Evolutionary conservation across 2,329 filamentous ascomycete genomes (phyloP).

Genomic region (Penicillium sp.): DNA sequence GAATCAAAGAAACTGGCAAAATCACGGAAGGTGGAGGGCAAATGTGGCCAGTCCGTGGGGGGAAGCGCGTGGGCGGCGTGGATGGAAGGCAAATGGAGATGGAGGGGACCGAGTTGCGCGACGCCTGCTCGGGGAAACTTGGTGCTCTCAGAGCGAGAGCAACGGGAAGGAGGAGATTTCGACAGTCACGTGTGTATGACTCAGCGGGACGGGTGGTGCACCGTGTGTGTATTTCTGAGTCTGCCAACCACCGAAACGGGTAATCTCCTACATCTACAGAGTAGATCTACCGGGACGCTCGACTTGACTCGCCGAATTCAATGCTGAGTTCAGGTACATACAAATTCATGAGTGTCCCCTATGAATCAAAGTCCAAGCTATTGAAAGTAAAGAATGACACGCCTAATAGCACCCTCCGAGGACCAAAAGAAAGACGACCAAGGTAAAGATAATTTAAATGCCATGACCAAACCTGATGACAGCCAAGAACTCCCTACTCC

Average conservation of each 20-base stretch:
- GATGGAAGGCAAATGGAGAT: constrained; percentile 36
- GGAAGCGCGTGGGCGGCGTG: constrained; percentile 29
- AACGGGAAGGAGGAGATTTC: constrained; percentile 35
- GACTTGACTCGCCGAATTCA: too few relatives aligned
- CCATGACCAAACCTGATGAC: too few relatives aligned
- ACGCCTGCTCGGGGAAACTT: constrained; percentile 34
- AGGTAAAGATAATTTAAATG: too few relatives aligned
- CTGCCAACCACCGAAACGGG: too few relatives aligned
- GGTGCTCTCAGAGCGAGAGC: constrained; percentile 30
- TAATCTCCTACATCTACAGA: too few relatives aligned
- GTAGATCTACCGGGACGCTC: too few relatives aligned
- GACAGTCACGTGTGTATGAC: constrained; percentile 26
- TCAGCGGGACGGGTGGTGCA: constrained; percentile 1
- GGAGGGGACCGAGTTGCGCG: constrained; percentile 38
- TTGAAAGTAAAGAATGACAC: too few relatives aligned
- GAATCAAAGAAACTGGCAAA: constrained; percentile 15
- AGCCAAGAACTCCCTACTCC: constrained; percentile 5
- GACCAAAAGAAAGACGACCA: too few relatives aligned
- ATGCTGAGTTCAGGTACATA: too few relatives aligned
- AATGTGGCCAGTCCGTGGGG: constrained; percentile 18
- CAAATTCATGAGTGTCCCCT: too few relatives aligned
- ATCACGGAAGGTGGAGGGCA: constrained; percentile 9
- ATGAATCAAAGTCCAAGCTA: too few relatives aligned
- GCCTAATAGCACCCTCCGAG: too few relatives aligned
- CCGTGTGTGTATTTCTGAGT: background rate